A percentile compares a stretch with the other conserved stretches of the same genome.
These are phyloP conservation scores for Phytophthora pinifolia DNA, from an alignment of 352 stramenopile genomes.

Conservation along the genomic window DNA sequence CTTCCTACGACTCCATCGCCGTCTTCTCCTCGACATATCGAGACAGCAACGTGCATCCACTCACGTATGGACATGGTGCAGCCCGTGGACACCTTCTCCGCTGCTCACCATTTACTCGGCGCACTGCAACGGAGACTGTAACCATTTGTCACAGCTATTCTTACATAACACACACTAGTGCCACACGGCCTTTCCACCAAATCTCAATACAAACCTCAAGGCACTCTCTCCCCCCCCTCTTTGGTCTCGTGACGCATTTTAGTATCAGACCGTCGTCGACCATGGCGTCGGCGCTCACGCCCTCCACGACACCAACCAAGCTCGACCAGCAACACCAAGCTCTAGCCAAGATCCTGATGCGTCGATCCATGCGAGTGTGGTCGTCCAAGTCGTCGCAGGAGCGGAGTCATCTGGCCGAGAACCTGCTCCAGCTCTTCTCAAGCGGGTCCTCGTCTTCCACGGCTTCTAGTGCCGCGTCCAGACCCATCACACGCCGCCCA, in stretches of 20 bases:
- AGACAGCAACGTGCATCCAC: constrained; percentile 7
- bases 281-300: constrained; percentile 17
- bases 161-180: constrained; percentile 12
- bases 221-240: constrained; percentile 16
- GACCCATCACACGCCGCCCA: constrained; percentile 70
- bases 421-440: constrained; percentile 64
- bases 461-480: constrained; percentile 11
- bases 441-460: constrained; percentile 31
- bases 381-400: constrained; percentile 59
- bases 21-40: constrained; percentile 1
- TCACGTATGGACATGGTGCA: constrained; percentile 41
- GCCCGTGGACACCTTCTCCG: constrained; percentile 34
- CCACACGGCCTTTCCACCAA: constrained; percentile 7
- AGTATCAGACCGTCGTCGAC: background rate
- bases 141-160: constrained; percentile 13
- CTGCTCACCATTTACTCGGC: constrained; percentile 19
- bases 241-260: constrained; percentile 8
- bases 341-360: constrained; percentile 48
- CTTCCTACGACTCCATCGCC: background rate
- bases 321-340: constrained; percentile 24
- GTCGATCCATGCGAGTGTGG: constrained; percentile 56
- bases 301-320: background rate
- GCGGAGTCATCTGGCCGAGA: constrained; percentile 47
- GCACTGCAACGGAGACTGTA: constrained; percentile 21
- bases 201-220: constrained; percentile 11